Conservation (phyloP, 257 asterid species). For the Nicotiana benthamiana region DNA sequence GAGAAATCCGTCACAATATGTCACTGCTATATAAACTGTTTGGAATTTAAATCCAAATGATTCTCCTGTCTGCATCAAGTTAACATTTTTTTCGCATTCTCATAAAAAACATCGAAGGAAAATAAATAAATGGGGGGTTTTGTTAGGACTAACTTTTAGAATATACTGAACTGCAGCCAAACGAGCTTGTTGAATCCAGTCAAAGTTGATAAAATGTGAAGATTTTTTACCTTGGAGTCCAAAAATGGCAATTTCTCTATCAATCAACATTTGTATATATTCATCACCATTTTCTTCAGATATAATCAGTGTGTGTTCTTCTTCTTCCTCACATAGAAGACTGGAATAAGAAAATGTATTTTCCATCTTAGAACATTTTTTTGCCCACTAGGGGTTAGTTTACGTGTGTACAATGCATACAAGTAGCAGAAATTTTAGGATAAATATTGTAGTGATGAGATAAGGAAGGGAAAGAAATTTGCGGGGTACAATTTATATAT, state of each 20-base stretch:
- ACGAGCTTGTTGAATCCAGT: constrained; percentile 23
- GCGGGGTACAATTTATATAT: background rate
- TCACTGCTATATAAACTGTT: constrained; percentile 43
- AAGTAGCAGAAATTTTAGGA: constrained; percentile 19
- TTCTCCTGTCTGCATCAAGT: no score
- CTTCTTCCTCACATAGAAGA: constrained; percentile 39
- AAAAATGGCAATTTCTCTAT: constrained; percentile 10
- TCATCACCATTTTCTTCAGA: constrained; percentile 6
- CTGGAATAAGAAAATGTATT: background rate
- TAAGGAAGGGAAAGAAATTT: constrained; percentile 10
- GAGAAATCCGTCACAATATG: constrained; percentile 41
- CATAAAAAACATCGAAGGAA: no score
- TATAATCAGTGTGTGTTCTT: constrained; percentile 16
- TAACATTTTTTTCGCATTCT: no score
- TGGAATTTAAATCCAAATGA: constrained; percentile 38
- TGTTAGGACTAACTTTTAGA: no score
- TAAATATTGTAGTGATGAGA: constrained; percentile 8
- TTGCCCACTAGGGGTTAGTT: background rate
- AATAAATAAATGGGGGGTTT: no score
- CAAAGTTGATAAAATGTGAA: background rate
- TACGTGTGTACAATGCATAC: background rate
- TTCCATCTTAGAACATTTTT: background rate
- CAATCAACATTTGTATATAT: constrained; percentile 15
- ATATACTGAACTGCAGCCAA: constrained; percentile 38
- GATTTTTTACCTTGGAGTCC: background rate